phyloP scores from a whole-genome alignment of 164 flowering plant genomes.

The Saururus chinensis region DNA sequence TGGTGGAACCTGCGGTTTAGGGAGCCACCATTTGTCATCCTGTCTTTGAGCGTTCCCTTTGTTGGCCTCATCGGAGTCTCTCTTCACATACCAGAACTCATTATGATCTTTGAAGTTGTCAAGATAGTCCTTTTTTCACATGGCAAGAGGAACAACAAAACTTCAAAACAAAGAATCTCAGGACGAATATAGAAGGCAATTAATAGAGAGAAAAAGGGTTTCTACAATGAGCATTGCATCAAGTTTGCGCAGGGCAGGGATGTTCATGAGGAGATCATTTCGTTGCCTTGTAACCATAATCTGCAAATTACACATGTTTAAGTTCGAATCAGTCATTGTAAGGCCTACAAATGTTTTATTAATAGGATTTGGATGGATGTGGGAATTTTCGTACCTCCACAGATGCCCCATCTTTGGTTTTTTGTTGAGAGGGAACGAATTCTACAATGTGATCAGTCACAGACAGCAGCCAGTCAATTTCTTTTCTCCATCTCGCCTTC shows the following conservation, averaged over 20 bases:
- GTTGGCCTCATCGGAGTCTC: constrained; percentile 35
- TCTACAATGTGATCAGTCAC: constrained; percentile 92
- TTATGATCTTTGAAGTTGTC: constrained; percentile 54
- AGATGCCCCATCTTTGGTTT: constrained; percentile 46
- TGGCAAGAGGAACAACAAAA: not conserved
- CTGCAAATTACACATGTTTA: constrained; percentile 19
- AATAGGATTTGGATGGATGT: not conserved
- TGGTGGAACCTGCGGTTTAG: constrained; percentile 53
- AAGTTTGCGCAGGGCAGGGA: constrained; percentile 82
- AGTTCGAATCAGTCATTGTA: not conserved
- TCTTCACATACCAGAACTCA: constrained; percentile 66
- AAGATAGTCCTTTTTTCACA: constrained; percentile 34
- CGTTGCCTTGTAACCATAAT: constrained; percentile 83
- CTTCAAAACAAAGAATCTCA: not conserved
- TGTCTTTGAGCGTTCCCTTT: constrained; percentile 27
- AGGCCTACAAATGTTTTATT: not conserved
- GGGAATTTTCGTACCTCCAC: constrained; percentile 46
- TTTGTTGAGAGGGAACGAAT: constrained; percentile 77
- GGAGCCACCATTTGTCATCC: constrained; percentile 90
- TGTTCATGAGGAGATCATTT: constrained; percentile 70
- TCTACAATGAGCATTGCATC: constrained; percentile 87
- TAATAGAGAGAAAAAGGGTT: constrained; percentile 3
- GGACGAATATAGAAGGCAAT: not conserved
- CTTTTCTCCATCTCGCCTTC: constrained; percentile 74
- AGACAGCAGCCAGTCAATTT: constrained; percentile 83